Conservation (phyloP, 2,329 filamentous ascomycete genomes). For the Westerdykella sp. region DNA sequence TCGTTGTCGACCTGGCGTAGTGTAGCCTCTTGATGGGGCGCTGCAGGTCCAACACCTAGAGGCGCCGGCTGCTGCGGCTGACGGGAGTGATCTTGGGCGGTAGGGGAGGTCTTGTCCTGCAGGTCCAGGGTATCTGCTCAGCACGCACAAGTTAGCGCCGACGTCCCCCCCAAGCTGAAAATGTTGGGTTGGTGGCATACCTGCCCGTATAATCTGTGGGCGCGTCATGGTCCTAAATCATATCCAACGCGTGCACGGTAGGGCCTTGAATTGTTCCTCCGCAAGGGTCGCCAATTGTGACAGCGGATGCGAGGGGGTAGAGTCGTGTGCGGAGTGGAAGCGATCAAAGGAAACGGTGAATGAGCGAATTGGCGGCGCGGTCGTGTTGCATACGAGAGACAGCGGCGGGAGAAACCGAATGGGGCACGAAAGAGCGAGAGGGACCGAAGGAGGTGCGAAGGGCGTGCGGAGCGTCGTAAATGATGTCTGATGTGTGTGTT, state of each 20-base stretch:
- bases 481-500: too few species aligned
- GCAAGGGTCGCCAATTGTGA: conserved; percentile 18
- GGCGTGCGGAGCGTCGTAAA: conserved; percentile 5
- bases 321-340: conserved; percentile 2
- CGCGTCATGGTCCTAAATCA: conserved; percentile 46
- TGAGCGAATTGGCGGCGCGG: background rate
- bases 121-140: conserved; percentile 84
- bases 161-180: background rate
- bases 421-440: conserved; percentile 10
- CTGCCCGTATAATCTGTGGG: conserved; percentile 52
- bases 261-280: conserved; percentile 3
- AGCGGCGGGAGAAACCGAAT: conserved; percentile 1
- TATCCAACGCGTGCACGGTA: conserved; percentile 18
- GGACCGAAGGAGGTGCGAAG: conserved; percentile 12
- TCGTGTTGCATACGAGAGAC: conserved; percentile 10
- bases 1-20: conserved; percentile 76
- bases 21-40: conserved; percentile 79
- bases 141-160: conserved; percentile 19
- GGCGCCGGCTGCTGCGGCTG: conserved; percentile 48
- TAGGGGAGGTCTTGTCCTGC: conserved; percentile 74
- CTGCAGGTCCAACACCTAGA: conserved; percentile 52
- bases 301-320: conserved; percentile 18
- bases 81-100: conserved; percentile 71
- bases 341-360: conserved; percentile 1
- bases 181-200: conserved; percentile 31